These are phyloP conservation scores for Stachybotrys chlorohalonatus DNA, from an alignment of 2,329 filamentous ascomycete genomes.

Conservation along the genomic window DNA sequence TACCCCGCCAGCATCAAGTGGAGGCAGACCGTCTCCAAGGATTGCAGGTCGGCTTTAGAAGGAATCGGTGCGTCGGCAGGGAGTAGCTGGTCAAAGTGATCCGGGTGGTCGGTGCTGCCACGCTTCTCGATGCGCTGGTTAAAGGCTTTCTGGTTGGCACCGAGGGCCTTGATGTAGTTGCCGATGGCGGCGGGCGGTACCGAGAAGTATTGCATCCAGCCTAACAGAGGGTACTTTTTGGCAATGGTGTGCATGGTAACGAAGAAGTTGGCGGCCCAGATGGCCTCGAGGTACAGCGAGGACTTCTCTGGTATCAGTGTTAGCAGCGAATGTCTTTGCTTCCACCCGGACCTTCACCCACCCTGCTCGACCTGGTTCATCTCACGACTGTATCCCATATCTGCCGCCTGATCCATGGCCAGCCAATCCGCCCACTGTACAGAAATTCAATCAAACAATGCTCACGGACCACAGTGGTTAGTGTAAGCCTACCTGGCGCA, in stretches of 20 bases:
- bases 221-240: conserved; percentile 1
- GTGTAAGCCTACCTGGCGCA: neutral
- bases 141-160: neutral
- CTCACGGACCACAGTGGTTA: neutral
- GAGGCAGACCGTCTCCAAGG: neutral
- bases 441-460: neutral
- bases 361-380: neutral
- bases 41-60: neutral
- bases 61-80: neutral
- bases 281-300: neutral
- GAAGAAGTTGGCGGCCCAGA: neutral
- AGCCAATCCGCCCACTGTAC: conserved; percentile 1
- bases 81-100: conserved; percentile 1
- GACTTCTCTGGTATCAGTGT: neutral
- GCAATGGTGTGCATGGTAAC: neutral
- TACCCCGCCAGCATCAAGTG: neutral
- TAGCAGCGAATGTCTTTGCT: neutral
- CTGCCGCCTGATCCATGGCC: neutral
- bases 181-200: neutral
- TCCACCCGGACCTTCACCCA: neutral
- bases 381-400: neutral
- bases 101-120: neutral
- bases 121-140: neutral
- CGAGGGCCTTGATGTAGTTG: neutral
- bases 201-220: neutral